These are phyloP conservation scores for Hyaloperonospora arabidopsidis DNA, from an alignment of 352 stramenopile genomes.

Conservation along the genomic window DNA sequence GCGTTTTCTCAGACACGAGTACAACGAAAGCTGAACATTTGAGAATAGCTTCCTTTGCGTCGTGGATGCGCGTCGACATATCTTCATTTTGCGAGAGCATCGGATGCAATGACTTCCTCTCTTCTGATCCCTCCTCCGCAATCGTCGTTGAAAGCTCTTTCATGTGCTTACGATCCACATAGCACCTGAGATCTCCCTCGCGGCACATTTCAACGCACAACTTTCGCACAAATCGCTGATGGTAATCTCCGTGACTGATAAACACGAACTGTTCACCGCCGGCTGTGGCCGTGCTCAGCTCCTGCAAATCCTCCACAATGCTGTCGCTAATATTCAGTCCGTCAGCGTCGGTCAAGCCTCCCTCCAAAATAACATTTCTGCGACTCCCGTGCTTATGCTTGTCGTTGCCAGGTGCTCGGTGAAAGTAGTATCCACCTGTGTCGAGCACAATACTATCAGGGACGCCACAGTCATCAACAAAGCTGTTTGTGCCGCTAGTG, in stretches of 20 bases:
- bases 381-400: slow-evolving; percentile 14
- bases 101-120: slow-evolving; percentile 5
- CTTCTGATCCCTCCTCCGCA: slow-evolving; percentile 23
- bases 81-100: slow-evolving; percentile 34
- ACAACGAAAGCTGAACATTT: slow-evolving; percentile 73
- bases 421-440: slow-evolving; percentile 64
- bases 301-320: slow-evolving; percentile 53
- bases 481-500: slow-evolving; percentile 42
- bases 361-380: slow-evolving; percentile 13
- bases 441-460: slow-evolving; percentile 63
- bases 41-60: slow-evolving; percentile 76
- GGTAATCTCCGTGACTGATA: slow-evolving; percentile 72
- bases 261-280: slow-evolving; percentile 34
- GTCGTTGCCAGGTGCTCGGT: slow-evolving; percentile 29
- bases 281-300: slow-evolving; percentile 42
- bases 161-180: slow-evolving; percentile 50
- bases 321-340: slow-evolving; percentile 31
- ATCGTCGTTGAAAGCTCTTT: slow-evolving; percentile 21
- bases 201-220: slow-evolving; percentile 62
- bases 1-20: slow-evolving; percentile 66
- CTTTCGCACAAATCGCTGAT: slow-evolving; percentile 63
- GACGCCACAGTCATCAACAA: slow-evolving; percentile 38
- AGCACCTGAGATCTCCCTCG: slow-evolving; percentile 57
- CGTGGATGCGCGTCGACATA: slow-evolving; percentile 62
- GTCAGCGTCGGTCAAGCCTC: slow-evolving; percentile 11